phyloP scores from a whole-genome alignment of 306 rosid genomes.

The Argentina anserina region DNA sequence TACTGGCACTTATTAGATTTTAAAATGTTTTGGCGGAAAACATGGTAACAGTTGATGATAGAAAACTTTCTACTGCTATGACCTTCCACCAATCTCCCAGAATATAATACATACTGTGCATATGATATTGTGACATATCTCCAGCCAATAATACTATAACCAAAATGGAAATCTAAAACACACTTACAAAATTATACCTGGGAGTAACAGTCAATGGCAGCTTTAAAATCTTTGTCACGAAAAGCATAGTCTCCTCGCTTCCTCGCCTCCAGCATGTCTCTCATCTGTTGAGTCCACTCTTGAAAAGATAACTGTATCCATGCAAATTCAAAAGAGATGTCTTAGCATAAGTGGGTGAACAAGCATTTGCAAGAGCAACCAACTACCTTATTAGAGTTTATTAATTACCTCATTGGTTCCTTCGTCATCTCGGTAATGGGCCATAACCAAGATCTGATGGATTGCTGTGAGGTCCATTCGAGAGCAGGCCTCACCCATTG shows the following conservation, averaged over 20 bases:
- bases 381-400: conserved; percentile 67
- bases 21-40: not conserved
- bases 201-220: conserved; percentile 90
- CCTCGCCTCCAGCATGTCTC: conserved; percentile 95
- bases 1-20: not conserved
- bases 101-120: not conserved
- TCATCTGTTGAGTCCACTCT: conserved; percentile 99
- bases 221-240: conserved; percentile 80
- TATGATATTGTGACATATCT: not conserved
- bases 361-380: conserved; percentile 13
- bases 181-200: conserved; percentile 54
- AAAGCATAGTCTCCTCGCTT: conserved; percentile 93
- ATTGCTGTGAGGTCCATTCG: conserved; percentile 99
- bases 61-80: not conserved
- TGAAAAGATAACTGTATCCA: conserved; percentile 88
- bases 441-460: conserved; percentile 80
- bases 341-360: conserved; percentile 17
- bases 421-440: conserved; percentile 91
- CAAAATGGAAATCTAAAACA: not conserved
- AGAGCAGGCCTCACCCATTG: conserved; percentile 99
- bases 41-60: not conserved
- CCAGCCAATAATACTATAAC: not conserved
- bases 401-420: conserved; percentile 99
- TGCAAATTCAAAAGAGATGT: conserved; percentile 28
- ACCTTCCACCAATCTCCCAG: not conserved